Conservation (phyloP, 306 rosid genomes). For the Ochetophila trinervis region DNA sequence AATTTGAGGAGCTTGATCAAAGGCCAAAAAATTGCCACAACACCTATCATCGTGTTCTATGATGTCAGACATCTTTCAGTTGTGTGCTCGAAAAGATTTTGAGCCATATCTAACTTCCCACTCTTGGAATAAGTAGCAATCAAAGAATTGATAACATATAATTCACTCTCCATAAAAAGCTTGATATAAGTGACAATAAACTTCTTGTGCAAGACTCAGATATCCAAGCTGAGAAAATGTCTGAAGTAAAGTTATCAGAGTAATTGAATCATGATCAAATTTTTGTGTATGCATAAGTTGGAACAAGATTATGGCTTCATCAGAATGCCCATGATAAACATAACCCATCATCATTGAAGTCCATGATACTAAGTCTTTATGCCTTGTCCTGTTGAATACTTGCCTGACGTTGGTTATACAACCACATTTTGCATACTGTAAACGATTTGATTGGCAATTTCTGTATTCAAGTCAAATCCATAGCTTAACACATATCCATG, state of each 20-base stretch:
- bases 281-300: slow-evolving; percentile 39
- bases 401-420: slow-evolving; percentile 25
- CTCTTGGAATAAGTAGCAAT: slow-evolving; percentile 46
- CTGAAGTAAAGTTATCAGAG: slow-evolving; percentile 39
- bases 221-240: slow-evolving; percentile 43
- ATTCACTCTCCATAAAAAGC: slow-evolving; percentile 27
- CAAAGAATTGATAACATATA: slow-evolving; percentile 38
- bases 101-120: slow-evolving; percentile 39
- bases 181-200: slow-evolving; percentile 40
- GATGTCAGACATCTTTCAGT: slow-evolving; percentile 37
- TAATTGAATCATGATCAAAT: slow-evolving; percentile 27
- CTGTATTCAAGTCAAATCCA: slow-evolving; percentile 24
- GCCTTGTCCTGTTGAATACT: slow-evolving; percentile 28
- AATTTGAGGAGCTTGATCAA: no score
- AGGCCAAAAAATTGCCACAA: no score
- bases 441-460: slow-evolving; percentile 43
- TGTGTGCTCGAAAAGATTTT: slow-evolving; percentile 37
- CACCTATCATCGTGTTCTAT: slow-evolving; percentile 55
- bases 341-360: slow-evolving; percentile 50
- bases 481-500: slow-evolving; percentile 39
- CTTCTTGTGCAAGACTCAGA: slow-evolving; percentile 40
- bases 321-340: slow-evolving; percentile 27
- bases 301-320: slow-evolving; percentile 43
- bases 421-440: slow-evolving; percentile 38
- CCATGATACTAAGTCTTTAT: slow-evolving; percentile 49